Base-by-base conservation (phyloP, 1,284 basidiomycete genomes). In the Flammula alnicola region DNA sequence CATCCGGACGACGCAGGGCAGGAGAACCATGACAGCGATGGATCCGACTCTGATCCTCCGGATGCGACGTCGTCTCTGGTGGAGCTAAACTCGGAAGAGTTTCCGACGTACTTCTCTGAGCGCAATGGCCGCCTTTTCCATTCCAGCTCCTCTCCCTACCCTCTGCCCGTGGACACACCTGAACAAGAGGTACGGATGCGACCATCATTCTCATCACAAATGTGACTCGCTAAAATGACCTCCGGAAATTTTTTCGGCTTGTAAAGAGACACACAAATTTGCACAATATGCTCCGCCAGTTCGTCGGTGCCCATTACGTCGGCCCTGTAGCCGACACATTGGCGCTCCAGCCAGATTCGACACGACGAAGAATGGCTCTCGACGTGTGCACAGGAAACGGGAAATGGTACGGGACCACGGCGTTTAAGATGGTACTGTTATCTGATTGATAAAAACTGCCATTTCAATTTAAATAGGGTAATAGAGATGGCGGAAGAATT, bases 321-420 rank as follows among this genome's bases (percentile, higher is more conserved):
- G 84, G 80, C 9, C 84, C 86, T 23, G 78, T 88, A 27, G 56
- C 58, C 22, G 71, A 82, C 47, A 67, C 79, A 17, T 71, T 91
- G 46, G 36, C 44, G 12, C 36, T 14, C 2, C 68, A 64, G 29
- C 58, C 60, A 32, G 62, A 68, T 44, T 59, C 63, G 4, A 64
- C 58, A 26, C 68, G 73, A 49, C 72, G 71, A 42, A 76, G 71
- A 59, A 72, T 76, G 49, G 84, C 76, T 33, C 71, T 91, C 31
- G 88, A 91, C 65, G 60, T 89, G 23, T 82, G 88, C 50, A 86
- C 83, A 12, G 88, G 88, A 10, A 86, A 76, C 14, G 88, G 88
- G 9, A 70, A 65, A 68, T 91, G 88, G 88, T 88, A n/a, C n/a
- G n/a, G 77, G 12, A 9, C 20, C 29, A 16, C 25, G 22, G 17